phyloP scores from a whole-genome alignment of 345 rosid genomes.

The Crucihimalaya himalaica region DNA sequence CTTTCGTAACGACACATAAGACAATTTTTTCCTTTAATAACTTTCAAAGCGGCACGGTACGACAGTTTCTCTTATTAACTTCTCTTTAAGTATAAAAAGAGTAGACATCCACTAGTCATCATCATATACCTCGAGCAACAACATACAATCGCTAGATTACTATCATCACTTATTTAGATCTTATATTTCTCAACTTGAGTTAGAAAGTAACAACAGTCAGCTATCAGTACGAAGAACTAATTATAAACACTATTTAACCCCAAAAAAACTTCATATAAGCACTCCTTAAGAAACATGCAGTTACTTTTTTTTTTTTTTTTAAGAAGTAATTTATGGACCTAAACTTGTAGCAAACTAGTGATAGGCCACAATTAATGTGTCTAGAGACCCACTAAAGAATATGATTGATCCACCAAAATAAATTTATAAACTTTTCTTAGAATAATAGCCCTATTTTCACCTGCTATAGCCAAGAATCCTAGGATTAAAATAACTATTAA shows the following conservation, averaged over 20 bases:
- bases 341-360: slow-evolving; percentile 12
- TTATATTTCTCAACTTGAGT: neutral
- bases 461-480: neutral
- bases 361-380: slow-evolving; percentile 1
- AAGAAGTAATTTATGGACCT: neutral
- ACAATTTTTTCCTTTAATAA: no score
- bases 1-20: no score
- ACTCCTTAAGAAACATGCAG: neutral
- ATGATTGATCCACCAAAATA: slow-evolving; percentile 16
- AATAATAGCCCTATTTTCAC: slow-evolving; percentile 18
- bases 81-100: no score
- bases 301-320: no score
- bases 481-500: slow-evolving; percentile 4
- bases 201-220: neutral
- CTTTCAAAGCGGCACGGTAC: no score
- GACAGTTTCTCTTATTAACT: no score
- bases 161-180: neutral
- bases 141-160: neutral
- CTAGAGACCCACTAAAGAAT: slow-evolving; percentile 2
- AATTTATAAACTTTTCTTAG: neutral
- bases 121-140: no score
- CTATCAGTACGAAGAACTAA: neutral
- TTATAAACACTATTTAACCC: neutral
- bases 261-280: neutral
- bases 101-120: no score